Evolutionary conservation across 2,329 filamentous ascomycete species (phyloP).

Genomic region (Ophiostoma angusticollis): DNA sequence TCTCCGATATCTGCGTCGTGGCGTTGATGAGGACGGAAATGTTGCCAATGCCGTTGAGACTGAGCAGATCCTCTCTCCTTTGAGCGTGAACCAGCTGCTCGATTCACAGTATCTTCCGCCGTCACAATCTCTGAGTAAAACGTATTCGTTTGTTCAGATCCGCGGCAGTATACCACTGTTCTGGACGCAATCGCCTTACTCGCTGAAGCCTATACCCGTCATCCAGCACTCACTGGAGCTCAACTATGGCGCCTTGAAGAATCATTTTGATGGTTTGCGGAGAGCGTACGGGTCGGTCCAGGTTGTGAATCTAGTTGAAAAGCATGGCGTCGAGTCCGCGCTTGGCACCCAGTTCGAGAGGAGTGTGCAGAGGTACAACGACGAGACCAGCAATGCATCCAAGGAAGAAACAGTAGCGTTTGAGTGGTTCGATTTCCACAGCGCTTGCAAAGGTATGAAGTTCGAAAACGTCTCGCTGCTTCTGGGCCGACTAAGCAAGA

Average conservation of each 20-base stretch:
- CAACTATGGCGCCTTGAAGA: constrained; percentile 66
- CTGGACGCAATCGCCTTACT: constrained; percentile 90
- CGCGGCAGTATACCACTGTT: constrained; percentile 88
- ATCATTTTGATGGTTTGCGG: constrained; percentile 61
- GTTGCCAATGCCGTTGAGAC: constrained; percentile 89
- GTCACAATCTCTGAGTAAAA: constrained; percentile 31
- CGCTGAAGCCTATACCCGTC: constrained; percentile 74
- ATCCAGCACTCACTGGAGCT: constrained; percentile 68
- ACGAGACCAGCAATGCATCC: constrained; percentile 28
- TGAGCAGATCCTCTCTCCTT: constrained; percentile 74
- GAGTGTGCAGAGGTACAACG: constrained; percentile 53
- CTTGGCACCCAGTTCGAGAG: constrained; percentile 69
- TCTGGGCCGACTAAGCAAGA: constrained; percentile 53
- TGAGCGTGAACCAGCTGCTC: constrained; percentile 24
- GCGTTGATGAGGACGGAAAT: constrained; percentile 79
- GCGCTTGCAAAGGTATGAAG: constrained; percentile 87
- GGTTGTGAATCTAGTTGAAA: constrained; percentile 76
- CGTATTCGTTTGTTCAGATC: constrained; percentile 76
- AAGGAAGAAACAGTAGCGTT: constrained; percentile 43
- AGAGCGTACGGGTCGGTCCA: constrained; percentile 65
- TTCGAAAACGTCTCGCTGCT: constrained; percentile 87
- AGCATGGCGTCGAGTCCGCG: constrained; percentile 66
- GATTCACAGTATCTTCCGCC: constrained; percentile 37
- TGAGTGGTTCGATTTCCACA: constrained; percentile 97
- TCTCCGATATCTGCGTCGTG: constrained; percentile 76